Evolutionary conservation across 2,329 filamentous ascomycete genomes (phyloP), one percentile per base, ranked within the genome.

Genomic region (Trichophyton schoenleinii): DNA sequence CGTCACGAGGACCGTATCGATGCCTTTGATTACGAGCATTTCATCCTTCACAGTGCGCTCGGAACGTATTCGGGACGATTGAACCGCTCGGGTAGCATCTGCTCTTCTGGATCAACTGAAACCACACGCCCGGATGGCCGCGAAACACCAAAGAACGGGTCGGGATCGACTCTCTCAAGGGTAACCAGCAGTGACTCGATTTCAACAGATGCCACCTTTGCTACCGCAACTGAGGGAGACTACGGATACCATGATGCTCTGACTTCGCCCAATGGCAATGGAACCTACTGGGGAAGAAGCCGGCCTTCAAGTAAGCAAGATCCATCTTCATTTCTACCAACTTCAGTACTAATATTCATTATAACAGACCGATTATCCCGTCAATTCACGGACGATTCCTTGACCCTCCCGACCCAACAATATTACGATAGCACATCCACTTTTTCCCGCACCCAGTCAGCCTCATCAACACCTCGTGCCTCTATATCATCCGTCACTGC

Each of bases 1-100:
- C 89, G 90, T 0, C 92, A 97, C 69, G 92, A 97, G 75, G 91
- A 96, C 72, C 87, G 92, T 20, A 86, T 91, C 66, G 92, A 97
- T 72, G 91, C 91, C 0, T 97, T 97, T 69, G 92, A 97, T 72
- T 97, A 97, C 65, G 89, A 96, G 72, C 87, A 95, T 70, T 96
- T 96, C 75, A 96, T 96, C 72, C 80, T 96, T 13, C 91, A 96
- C 72, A 95, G 89, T 66, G 90, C 91, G 9, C 86, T 96, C 81
- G 91, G 90, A 4, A 90, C 75, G 61, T 78, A 74, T 62, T 71
- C 74, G 7, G 69, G 68, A 28, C 60, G 64, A 38, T 62, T 63
- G 46, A 69, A 52, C 25, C 69, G 62, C 63, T 61, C 70, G 6
- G 48, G 64, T 15, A 76, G 73, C 62, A 68, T 70, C 55, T 68